Conservation (phyloP, 768 basidiomycete species). For the Boletus coccyginus region DNA sequence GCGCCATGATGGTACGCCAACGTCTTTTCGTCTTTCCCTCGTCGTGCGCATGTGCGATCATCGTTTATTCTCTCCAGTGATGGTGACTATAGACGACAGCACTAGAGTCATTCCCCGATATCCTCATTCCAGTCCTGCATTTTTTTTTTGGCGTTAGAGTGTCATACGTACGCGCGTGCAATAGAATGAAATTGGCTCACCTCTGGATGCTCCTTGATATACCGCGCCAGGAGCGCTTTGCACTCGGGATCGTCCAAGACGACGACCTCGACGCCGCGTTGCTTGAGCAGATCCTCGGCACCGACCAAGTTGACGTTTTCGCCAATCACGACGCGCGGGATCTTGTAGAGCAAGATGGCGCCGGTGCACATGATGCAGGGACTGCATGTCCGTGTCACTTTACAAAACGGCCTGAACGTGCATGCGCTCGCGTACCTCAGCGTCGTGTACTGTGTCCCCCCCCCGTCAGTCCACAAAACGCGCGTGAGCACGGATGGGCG, state of each 20-base stretch:
- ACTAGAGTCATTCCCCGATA: slow-evolving; percentile 44
- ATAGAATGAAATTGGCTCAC: slow-evolving; percentile 29
- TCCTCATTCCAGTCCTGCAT: slow-evolving; percentile 58
- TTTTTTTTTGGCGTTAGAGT: slow-evolving; percentile 9
- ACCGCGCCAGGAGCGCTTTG: slow-evolving; percentile 52
- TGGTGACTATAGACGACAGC: slow-evolving; percentile 3
- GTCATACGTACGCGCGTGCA: not conserved
- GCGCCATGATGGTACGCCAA: slow-evolving; percentile 17
- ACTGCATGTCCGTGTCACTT: slow-evolving; percentile 11
- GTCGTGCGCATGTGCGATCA: not conserved
- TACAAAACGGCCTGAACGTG: too few species aligned
- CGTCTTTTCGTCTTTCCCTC: not conserved
- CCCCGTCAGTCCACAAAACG: too few species aligned
- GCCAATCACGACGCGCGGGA: slow-evolving; percentile 64
- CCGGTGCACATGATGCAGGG: slow-evolving; percentile 70
- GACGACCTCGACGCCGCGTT: slow-evolving; percentile 52
- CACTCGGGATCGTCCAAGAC: slow-evolving; percentile 49
- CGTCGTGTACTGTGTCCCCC: not conserved
- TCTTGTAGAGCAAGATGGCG: slow-evolving; percentile 59
- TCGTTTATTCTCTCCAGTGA: not conserved
- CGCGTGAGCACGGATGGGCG: too few species aligned
- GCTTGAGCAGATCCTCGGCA: slow-evolving; percentile 51
- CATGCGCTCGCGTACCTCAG: not conserved
- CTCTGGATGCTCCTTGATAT: slow-evolving; percentile 56
- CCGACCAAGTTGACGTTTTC: slow-evolving; percentile 57